Percentiles rank a stretch among this genome's conserved stretches.
Conservation (phyloP, 2,329 filamentous ascomycete species). For the Xylaria sp. region DNA sequence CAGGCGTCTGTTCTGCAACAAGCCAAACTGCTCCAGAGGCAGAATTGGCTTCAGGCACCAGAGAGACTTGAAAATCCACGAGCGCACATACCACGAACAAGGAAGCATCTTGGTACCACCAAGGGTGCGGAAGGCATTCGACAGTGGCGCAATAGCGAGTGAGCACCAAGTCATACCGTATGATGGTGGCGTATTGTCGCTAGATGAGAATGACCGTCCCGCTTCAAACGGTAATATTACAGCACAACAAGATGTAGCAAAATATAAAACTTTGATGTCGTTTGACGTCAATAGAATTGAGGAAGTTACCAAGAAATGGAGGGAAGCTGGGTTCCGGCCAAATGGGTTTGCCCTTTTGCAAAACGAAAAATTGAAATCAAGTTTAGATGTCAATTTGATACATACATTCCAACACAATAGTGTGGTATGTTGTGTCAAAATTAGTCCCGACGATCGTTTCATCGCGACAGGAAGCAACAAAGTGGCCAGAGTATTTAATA, state of each 20-base stretch:
- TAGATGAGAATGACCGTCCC: background rate
- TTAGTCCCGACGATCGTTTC: conserved; percentile 9
- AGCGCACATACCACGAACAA: conserved; percentile 11
- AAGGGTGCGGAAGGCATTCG: conserved; percentile 4
- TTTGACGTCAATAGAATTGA: background rate
- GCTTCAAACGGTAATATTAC: background rate
- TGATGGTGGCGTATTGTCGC: background rate
- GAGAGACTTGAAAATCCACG: conserved; percentile 2
- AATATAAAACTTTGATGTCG: background rate
- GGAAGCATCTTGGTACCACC: conserved; percentile 14
- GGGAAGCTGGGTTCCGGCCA: background rate
- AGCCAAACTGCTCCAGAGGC: conserved; percentile 6
- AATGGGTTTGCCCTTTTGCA: background rate
- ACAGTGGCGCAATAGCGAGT: background rate
- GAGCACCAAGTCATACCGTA: background rate
- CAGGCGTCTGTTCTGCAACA: conserved; percentile 15
- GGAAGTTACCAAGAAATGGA: background rate
- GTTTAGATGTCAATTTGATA: conserved; percentile 3
- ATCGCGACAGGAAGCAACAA: background rate
- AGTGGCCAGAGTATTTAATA: conserved; percentile 1
- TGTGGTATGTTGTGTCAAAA: background rate
- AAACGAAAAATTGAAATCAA: conserved; percentile 7
- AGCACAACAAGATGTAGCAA: background rate
- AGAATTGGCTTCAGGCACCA: conserved; percentile 13
- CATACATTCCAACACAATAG: background rate